Percentiles rank a stretch among this genome's conserved stretches.
Conservation (phyloP, 1,284 basidiomycete genomes). For the Kalmanozyma brasiliensis region DNA sequence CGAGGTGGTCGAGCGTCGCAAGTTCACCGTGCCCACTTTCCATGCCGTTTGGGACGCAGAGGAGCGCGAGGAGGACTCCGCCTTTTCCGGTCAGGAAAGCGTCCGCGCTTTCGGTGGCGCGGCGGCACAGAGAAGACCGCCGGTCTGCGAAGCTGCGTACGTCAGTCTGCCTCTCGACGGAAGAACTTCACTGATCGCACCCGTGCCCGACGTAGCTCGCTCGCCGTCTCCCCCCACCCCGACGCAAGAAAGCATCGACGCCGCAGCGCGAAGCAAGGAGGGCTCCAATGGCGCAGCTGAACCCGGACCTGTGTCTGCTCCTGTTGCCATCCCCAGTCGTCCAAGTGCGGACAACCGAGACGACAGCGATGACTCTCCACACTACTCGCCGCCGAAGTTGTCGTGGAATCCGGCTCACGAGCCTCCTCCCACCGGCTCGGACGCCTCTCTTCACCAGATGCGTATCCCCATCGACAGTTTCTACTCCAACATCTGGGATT, state of each 20-base stretch:
- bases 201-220: constrained; percentile 66
- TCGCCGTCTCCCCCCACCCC: constrained; percentile 55
- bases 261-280: constrained; percentile 14
- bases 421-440: constrained; percentile 69
- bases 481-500: constrained; percentile 72
- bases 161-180: constrained; percentile 83
- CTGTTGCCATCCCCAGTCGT: constrained; percentile 13
- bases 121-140: constrained; percentile 32
- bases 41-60: constrained; percentile 78
- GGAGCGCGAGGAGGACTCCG: constrained; percentile 16
- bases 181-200: constrained; percentile 82
- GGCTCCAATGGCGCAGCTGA: not conserved
- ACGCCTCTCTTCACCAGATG: constrained; percentile 69
- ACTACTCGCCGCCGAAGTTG: constrained; percentile 60
- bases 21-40: constrained; percentile 78
- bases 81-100: not conserved
- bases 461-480: constrained; percentile 68
- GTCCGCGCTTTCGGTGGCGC: not conserved
- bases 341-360: not conserved
- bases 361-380: constrained; percentile 30
- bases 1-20: constrained; percentile 68
- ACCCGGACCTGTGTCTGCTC: constrained; percentile 7
- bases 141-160: constrained; percentile 75
- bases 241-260: constrained; percentile 36
- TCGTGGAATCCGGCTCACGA: constrained; percentile 70